Evolutionary conservation across 2,329 filamentous ascomycete genomes (phyloP).

Genomic region (Diaporthe aspalathi): DNA sequence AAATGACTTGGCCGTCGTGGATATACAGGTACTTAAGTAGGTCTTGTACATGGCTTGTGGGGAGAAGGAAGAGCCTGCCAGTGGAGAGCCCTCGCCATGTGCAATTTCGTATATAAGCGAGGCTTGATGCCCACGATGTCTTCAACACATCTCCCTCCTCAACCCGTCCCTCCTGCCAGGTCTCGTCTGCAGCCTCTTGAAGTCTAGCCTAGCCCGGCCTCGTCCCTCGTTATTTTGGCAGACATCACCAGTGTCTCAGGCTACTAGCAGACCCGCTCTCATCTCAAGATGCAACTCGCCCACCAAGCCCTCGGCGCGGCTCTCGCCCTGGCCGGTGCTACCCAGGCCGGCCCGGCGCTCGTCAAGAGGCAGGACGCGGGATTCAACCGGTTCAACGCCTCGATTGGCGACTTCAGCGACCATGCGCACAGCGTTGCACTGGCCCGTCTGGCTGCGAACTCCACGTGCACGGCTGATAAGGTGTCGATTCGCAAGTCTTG

Average conservation of each 20-base stretch:
- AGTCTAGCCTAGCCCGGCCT: conserved; percentile 1
- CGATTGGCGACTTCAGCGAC: conserved; percentile 13
- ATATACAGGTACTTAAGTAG: conserved; percentile 19
- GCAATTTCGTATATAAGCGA: conserved; percentile 12
- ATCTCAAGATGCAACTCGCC: conserved; percentile 19
- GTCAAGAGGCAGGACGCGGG: conserved; percentile 10
- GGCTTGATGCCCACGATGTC: conserved; percentile 4
- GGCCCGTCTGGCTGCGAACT: conserved; percentile 14
- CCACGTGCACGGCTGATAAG: conserved; percentile 28
- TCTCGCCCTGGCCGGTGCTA: neutral
- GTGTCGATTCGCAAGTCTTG: conserved; percentile 29
- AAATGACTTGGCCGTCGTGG: conserved; percentile 21
- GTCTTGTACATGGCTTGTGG: neutral
- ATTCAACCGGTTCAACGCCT: conserved; percentile 15
- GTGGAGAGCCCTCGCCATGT: neutral
- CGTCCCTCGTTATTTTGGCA: conserved; percentile 6
- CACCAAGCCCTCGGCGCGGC: conserved; percentile 10
- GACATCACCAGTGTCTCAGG: neutral
- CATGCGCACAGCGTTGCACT: conserved; percentile 19
- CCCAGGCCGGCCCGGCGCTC: conserved; percentile 9
- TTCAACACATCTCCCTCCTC: neutral
- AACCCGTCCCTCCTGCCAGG: neutral
- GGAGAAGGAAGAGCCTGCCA: neutral
- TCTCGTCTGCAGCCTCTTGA: neutral
- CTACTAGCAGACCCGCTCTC: neutral